These are phyloP conservation scores for Leptographium radiaticola DNA, from an alignment of 2,329 filamentous ascomycete genomes.

Conservation along the genomic window DNA sequence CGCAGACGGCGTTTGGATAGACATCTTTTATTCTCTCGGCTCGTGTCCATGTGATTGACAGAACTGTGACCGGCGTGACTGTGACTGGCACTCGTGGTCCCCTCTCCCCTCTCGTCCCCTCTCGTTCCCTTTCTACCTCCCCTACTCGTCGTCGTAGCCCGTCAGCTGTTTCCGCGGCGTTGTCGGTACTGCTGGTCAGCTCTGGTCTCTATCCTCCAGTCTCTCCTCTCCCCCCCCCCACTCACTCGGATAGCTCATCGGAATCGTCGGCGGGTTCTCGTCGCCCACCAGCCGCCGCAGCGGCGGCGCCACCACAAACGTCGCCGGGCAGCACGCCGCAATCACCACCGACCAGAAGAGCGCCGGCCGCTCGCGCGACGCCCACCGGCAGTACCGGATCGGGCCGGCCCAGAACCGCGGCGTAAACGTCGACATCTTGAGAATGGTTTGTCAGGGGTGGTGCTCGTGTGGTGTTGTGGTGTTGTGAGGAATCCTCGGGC, in stretches of 20 bases:
- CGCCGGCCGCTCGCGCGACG: constrained; percentile 74
- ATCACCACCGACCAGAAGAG: constrained; percentile 79
- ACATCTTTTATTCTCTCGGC: too few species aligned
- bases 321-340: constrained; percentile 58
- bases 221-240: constrained; percentile 12
- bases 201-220: neutral
- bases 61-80: too few species aligned
- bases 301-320: constrained; percentile 59
- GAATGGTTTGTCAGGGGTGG: neutral
- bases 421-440: constrained; percentile 45
- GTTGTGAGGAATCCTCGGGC: too few species aligned
- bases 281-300: constrained; percentile 64
- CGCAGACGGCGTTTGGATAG: neutral
- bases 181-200: constrained; percentile 33
- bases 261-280: constrained; percentile 56
- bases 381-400: constrained; percentile 77
- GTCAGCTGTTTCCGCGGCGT: constrained; percentile 45
- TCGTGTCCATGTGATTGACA: too few species aligned
- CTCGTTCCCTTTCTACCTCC: neutral
- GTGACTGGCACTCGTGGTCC: neutral
- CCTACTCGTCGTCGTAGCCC: constrained; percentile 45
- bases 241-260: constrained; percentile 87
- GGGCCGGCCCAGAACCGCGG: constrained; percentile 78
- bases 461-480: too few species aligned
- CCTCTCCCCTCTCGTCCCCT: neutral